Base-by-base conservation (phyloP, 2,329 filamentous ascomycete species). In the Achaetomium macrosporum region DNA sequence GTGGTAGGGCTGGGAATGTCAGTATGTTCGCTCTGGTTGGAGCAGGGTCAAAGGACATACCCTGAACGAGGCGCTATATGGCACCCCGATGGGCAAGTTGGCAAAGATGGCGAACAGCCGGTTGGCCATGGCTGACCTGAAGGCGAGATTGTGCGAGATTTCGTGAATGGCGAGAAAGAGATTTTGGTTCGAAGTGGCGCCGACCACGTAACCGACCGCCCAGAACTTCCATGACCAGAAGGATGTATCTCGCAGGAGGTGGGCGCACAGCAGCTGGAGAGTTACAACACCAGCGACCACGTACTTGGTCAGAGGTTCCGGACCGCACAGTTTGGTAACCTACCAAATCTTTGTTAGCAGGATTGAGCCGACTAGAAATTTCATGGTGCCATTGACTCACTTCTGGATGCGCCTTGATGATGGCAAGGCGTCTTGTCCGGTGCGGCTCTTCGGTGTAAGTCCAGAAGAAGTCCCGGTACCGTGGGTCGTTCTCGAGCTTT, bases 401-500 rank as follows among this genome's bases (percentile, higher is more conserved):
- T 80, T 99, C 92, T 43, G 93, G 93, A 68, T 99, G 92, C 51
- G 92, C 91, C 75, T 96, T 97, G 73, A 99, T 97, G 64, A 99
- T 99, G 57, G 90, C 90, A 63, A 92, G 82, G 53, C 93, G 82
- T 62, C 93, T 79, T 31, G 92, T 93, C 62, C 90, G 83, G 72
- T 99, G 93, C 57, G 93, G 93, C 73, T 99, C 93, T 70, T 99
- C 93, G 10, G 93, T 96, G 68, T 99, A 97, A 39, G 93, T 96
- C 93, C 95, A 97, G 75, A 95, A 96, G 78, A 97, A 97, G 69
- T 84, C 79, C 46, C 56, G 58, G 50, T 76, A 68, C 47, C 68
- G 69, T n/a, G 64, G 58, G 61, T 25, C 25, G 7, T 74, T 71
- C 50, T 71, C 64, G 49, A 47, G 19, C 30, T 78, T 70, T 49